A percentile compares a stretch with the other conserved stretches of the same genome.
phyloP scores from a whole-genome alignment of 2,329 filamentous ascomycete species.

The Sporothrix pseudoabietina region DNA sequence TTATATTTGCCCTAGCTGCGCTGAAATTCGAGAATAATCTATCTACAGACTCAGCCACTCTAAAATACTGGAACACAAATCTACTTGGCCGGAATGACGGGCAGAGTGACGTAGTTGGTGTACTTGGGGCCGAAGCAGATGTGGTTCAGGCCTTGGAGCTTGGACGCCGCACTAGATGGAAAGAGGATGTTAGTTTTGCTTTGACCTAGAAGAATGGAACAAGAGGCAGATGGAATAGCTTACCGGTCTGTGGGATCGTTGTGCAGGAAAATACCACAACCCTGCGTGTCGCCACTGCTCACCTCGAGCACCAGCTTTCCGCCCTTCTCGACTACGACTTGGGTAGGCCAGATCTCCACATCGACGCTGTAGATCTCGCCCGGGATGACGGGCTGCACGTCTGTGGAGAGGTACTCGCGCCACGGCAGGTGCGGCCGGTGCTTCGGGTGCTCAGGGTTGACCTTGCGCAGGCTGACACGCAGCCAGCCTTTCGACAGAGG shows the following conservation, averaged over 20 bases:
- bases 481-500: slow-evolving; percentile 53
- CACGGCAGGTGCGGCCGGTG: slow-evolving; percentile 59
- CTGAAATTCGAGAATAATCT: too few relatives aligned
- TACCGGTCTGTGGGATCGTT: slow-evolving; percentile 51
- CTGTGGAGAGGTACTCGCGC: slow-evolving; percentile 60
- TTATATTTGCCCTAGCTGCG: too few relatives aligned
- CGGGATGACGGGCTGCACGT: slow-evolving; percentile 56
- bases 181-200: background rate
- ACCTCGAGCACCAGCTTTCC: slow-evolving; percentile 59
- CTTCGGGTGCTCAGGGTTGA: slow-evolving; percentile 52
- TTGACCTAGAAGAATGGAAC: background rate
- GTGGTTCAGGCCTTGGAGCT: slow-evolving; percentile 61
- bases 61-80: background rate
- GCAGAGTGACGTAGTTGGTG: slow-evolving; percentile 56
- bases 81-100: slow-evolving; percentile 49
- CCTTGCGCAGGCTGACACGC: slow-evolving; percentile 53
- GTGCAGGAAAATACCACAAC: slow-evolving; percentile 60
- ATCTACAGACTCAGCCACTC: too few relatives aligned
- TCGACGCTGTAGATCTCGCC: slow-evolving; percentile 62
- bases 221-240: background rate
- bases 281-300: slow-evolving; percentile 60
- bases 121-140: slow-evolving; percentile 54
- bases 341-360: slow-evolving; percentile 67
- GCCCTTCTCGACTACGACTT: slow-evolving; percentile 55
- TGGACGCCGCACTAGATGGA: slow-evolving; percentile 39